phyloP scores from a whole-genome alignment of 805 yeast genomes.

The Dipodascus albidus region DNA sequence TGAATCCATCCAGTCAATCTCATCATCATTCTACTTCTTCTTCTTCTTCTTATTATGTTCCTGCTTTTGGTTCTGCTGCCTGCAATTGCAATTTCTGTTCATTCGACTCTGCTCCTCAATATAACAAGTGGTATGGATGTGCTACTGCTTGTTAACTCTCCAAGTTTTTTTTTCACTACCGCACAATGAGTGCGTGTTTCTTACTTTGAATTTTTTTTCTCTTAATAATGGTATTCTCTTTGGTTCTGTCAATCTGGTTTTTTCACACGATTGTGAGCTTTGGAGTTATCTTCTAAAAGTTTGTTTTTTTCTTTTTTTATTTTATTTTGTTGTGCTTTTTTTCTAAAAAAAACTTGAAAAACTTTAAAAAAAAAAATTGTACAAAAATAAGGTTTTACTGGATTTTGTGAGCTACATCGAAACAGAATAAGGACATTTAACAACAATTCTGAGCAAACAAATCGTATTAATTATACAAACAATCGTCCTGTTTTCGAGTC shows the following conservation, averaged over 20 bases:
- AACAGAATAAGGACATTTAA: background rate
- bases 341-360: background rate
- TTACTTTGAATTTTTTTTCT: background rate
- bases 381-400: background rate
- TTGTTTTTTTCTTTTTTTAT: background rate
- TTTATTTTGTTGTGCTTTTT: too few species aligned
- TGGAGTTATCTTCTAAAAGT: background rate
- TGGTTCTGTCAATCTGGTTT: background rate
- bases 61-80: conserved; percentile 7
- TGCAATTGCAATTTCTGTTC: conserved; percentile 14
- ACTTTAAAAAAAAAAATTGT: too few species aligned
- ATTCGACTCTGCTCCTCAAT: conserved; percentile 7
- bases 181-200: background rate
- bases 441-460: background rate
- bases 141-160: background rate
- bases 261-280: background rate
- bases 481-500: background rate
- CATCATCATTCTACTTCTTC: background rate
- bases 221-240: background rate
- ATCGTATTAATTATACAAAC: too few species aligned
- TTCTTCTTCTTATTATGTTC: conserved; percentile 1
- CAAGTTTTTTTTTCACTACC: background rate
- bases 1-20: too few species aligned
- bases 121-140: background rate
- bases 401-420: background rate